Base-by-base conservation (phyloP, 352 stramenopile species). In the Thalassiosira mediterranea region DNA sequence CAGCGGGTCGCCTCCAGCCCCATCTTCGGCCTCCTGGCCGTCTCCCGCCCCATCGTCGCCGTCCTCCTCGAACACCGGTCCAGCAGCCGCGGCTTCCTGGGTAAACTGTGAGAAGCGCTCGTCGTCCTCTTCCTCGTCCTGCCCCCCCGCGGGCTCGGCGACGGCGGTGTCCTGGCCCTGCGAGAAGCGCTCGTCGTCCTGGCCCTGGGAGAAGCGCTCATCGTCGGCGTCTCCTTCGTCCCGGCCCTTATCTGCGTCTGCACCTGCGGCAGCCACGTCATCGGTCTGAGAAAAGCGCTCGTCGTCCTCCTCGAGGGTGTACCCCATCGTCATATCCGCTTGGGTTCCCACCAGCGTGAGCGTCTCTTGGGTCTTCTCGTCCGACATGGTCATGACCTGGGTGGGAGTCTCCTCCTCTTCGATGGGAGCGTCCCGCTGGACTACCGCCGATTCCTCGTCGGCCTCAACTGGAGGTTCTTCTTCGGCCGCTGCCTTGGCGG, bases 341-440 rank as follows among this genome's bases (percentile, higher is more conserved):
- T 74, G 56, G 40, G 62, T 70, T 68, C 56, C 69, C 54, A 79
- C 4, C 11, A 72, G 44, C 28, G 71, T 75, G 17, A 80, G 54
- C 26, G 62, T 75, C 56, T 80, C 71, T 57, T 80, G 71, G 25
- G 71, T 80, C 15, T 75, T 57, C 4, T 15, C 25, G 11, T 23
- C 23, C 5, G 13, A 53, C 56, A 59, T 11, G 15, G 28, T 23
- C 15, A 13, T 17, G 53, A 17, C 31, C 21, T 61, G 34, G 19
- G n/a, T 28, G 32, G 26, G 38, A 19, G 1, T 13, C 2, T 58
- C 38, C 49, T 72, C 25, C 17, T 77, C 25, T 26, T 51, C 37
- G 31, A 13, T 23, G 19, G 53, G 15, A 48, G 63, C 23, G 11
- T 71, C 48, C 60, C 42, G 53, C 37, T 44, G 8, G 37, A 44